These are phyloP conservation scores for Emmonsiellopsis sp. DNA, from an alignment of 2,329 filamentous ascomycete species.

Conservation along the genomic window DNA sequence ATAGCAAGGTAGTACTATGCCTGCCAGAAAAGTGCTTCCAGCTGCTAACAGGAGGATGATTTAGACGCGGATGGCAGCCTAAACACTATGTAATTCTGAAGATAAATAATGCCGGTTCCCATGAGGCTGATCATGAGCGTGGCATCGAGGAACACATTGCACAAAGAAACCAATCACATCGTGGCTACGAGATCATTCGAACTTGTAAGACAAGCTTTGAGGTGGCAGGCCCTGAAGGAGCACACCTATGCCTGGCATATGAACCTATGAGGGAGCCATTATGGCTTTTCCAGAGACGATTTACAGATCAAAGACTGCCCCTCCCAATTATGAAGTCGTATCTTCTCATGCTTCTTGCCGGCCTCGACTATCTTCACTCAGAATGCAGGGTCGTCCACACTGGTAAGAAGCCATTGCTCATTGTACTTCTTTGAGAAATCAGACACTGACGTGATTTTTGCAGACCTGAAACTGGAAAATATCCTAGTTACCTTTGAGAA, in stretches of 20 bases:
- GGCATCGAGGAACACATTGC: background rate
- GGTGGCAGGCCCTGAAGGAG: background rate
- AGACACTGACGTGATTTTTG: background rate
- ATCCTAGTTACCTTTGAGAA: background rate
- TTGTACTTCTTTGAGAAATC: background rate
- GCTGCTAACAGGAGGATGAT: too few relatives aligned
- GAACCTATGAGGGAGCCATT: background rate
- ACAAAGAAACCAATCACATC: background rate
- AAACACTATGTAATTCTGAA: background rate
- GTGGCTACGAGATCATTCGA: background rate
- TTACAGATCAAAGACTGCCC: background rate
- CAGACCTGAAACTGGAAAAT: conserved; percentile 1
- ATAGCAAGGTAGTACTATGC: too few relatives aligned
- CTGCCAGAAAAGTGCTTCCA: too few relatives aligned
- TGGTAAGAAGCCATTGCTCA: background rate
- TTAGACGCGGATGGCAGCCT: too few relatives aligned
- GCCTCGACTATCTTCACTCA: conserved; percentile 4
- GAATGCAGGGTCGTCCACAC: conserved; percentile 4
- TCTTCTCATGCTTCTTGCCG: background rate
- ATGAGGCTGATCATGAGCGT: background rate
- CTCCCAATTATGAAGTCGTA: background rate
- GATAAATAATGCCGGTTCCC: background rate
- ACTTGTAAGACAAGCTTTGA: background rate
- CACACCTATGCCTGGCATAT: background rate
- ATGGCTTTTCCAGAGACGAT: background rate